These are phyloP conservation scores for Ceratocystis alfenasii DNA, from an alignment of 2,329 filamentous ascomycete species.

Conservation along the genomic window DNA sequence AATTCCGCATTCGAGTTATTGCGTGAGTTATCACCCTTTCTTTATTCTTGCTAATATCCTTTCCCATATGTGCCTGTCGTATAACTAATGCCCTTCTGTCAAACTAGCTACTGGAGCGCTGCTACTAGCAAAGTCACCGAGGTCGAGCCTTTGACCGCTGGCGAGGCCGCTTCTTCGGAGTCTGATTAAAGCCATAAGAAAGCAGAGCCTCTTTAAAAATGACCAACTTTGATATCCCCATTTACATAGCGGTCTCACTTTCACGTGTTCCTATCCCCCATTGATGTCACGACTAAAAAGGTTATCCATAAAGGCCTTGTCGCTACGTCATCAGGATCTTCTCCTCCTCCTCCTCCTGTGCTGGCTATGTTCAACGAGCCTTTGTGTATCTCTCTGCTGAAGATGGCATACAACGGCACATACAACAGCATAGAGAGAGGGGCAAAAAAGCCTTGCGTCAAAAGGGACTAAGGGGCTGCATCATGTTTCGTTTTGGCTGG, in stretches of 20 bases:
- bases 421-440: not conserved
- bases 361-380: too few species aligned
- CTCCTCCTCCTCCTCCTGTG: too few species aligned
- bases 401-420: not conserved
- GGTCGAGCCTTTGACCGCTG: slow-evolving; percentile 28
- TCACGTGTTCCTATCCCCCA: not conserved
- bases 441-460: slow-evolving; percentile 5
- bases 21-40: slow-evolving; percentile 42
- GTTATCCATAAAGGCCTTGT: too few species aligned
- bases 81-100: slow-evolving; percentile 16
- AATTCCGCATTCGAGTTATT: slow-evolving; percentile 72
- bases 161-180: slow-evolving; percentile 9
- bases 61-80: too few species aligned
- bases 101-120: slow-evolving; percentile 48
- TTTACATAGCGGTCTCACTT: not conserved
- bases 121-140: slow-evolving; percentile 49
- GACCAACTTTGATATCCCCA: not conserved
- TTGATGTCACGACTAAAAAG: slow-evolving; percentile 7
- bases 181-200: slow-evolving; percentile 12
- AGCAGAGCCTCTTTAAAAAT: not conserved
- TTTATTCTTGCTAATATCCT: not conserved
- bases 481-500: slow-evolving; percentile 19
- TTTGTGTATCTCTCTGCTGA: too few species aligned
- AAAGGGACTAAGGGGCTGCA: not conserved
- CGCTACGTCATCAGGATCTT: too few species aligned